Evolutionary conservation across 805 yeast species (phyloP), one percentile per base, ranked within the genome.

Genomic region (Sugiyamaella chiloensis): DNA sequence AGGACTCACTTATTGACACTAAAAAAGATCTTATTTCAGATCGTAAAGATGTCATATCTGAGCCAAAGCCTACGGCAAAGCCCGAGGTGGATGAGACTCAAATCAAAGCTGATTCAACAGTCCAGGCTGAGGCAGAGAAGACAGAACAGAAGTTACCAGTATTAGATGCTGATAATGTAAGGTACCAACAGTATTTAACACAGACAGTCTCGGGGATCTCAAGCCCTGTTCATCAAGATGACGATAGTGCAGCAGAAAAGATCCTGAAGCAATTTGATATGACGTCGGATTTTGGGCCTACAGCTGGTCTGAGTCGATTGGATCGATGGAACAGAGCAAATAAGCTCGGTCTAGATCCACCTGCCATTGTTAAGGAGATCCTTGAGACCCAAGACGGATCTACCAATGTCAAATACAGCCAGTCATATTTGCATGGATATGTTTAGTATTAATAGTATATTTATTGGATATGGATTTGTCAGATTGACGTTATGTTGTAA

Each of bases 271-370:
- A 56, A 14, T 70, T 70, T 47, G 74, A 70, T 39, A 42, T 66
- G 44, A 53, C 56, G 2, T 35, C 60, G 1, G 53, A 52, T 16
- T 70, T 60, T 46, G 74, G 74, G 1, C 74, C 74, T 2, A 55
- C 62, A n/a, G 60, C 58, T 5, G 74, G 75, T 1, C 45, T 69
- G 36, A 56, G 68, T 1, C 50, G 74, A 23, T 47, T 70, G 16
- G 60, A 66, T 30, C 56, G 74, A 17, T 70, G 72, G 71, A 39
- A 62, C 4, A 52, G 74, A 21, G 74, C 74, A 1, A 47, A 56
- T 5, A 53, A 51, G 34, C 52, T 69, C 42, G 70, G 71, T 2
- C 55, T 62, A 26, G 47, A 58, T 6, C 74, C 74, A 2, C 75
- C 74, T 4, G 32, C 17, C 2, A 52, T 57, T 2, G 61, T 70